Evolutionary conservation across 139 green algal genomes (phyloP).

Genomic region (Eudorina sp.): DNA sequence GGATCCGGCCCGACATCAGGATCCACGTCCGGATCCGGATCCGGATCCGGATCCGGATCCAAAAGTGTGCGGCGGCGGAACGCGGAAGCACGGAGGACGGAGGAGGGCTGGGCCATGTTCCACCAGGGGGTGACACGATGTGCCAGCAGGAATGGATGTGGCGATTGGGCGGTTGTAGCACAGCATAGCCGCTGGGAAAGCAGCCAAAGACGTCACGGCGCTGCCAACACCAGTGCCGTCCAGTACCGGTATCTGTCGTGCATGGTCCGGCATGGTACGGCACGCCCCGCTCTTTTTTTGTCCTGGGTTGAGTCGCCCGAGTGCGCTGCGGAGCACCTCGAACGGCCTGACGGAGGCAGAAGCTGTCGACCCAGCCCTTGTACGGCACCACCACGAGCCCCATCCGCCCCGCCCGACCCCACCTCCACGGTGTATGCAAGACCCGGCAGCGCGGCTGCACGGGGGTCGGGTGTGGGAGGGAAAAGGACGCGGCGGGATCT

Average conservation of each 20-base stretch:
- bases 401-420: neutral
- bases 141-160: neutral
- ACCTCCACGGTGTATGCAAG: neutral
- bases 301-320: neutral
- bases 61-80: neutral
- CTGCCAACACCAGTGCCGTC: no score
- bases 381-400: neutral
- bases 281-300: neutral
- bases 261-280: neutral
- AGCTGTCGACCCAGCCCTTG: neutral
- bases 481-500: conserved; percentile 1
- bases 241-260: neutral
- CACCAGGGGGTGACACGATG: neutral
- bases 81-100: neutral
- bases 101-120: neutral
- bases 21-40: neutral
- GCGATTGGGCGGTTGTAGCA: no score
- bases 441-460: neutral
- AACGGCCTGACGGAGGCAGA: no score
- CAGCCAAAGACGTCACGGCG: no score
- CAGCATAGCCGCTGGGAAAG: no score
- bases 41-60: neutral
- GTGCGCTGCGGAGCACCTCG: no score
- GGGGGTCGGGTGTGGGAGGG: conserved; percentile 7
- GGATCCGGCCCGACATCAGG: neutral